Conservation (phyloP, 2,329 filamentous ascomycete species). For the Neofusicoccum umdonicola region DNA sequence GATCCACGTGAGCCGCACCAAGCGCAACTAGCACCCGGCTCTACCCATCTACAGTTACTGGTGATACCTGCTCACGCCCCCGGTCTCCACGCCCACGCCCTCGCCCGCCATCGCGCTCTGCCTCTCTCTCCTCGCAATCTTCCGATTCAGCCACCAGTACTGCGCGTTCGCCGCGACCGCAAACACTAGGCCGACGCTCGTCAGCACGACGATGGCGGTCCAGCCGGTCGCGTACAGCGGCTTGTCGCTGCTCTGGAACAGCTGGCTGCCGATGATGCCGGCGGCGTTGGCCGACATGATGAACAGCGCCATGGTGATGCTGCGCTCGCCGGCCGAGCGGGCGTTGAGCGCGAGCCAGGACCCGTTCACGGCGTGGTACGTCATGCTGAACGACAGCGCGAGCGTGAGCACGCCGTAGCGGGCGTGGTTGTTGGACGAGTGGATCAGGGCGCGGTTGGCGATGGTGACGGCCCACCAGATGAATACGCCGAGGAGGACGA, state of each 20-base stretch:
- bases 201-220: conserved; percentile 20
- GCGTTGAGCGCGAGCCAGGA: conserved; percentile 25
- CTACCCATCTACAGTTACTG: not conserved
- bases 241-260: conserved; percentile 21
- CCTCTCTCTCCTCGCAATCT: conserved; percentile 1
- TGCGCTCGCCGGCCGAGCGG: conserved; percentile 21
- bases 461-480: conserved; percentile 19
- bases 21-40: no score
- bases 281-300: conserved; percentile 23
- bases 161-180: conserved; percentile 19
- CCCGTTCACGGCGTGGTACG: conserved; percentile 21
- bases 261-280: conserved; percentile 23
- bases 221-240: conserved; percentile 21
- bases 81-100: not conserved
- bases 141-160: conserved; percentile 21
- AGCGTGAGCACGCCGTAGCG: conserved; percentile 17
- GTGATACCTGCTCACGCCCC: not conserved
- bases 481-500: conserved; percentile 14
- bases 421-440: not conserved
- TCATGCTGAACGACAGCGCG: conserved; percentile 9
- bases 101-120: not conserved
- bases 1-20: no score
- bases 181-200: conserved; percentile 14
- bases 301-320: conserved; percentile 24
- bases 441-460: conserved; percentile 11